Percentiles rank a stretch among this genome's conserved stretches.
Evolutionary conservation across 305 asterid genomes (phyloP).

Genomic region (Euphrasia arctica): DNA sequence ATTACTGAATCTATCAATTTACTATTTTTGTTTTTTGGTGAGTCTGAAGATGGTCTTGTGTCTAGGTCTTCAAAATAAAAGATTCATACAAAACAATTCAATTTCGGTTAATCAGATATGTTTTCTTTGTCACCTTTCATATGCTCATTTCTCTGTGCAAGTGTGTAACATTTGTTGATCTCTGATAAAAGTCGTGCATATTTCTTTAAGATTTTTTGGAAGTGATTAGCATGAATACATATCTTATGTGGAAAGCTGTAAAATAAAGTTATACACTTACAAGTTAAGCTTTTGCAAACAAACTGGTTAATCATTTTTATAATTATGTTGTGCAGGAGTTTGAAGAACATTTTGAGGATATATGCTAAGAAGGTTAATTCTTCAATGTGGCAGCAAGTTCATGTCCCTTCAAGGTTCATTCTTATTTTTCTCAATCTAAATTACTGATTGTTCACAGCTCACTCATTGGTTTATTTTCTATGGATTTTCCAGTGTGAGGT

Average conservation of each 20-base stretch:
- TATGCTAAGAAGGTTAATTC: slow-evolving; percentile 83
- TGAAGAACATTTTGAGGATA: slow-evolving; percentile 87
- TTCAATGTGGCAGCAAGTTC: slow-evolving; percentile 79
- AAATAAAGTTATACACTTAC: not conserved
- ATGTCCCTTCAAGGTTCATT: slow-evolving; percentile 79
- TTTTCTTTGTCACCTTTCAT: not conserved
- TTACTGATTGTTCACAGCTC: no score
- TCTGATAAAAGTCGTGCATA: no score
- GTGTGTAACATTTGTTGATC: slow-evolving; percentile 1
- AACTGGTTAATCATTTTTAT: slow-evolving; percentile 7
- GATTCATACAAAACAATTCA: not conserved
- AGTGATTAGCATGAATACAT: not conserved
- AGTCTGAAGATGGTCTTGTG: slow-evolving; percentile 13
- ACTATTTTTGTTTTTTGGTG: slow-evolving; percentile 6
- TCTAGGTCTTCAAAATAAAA: not conserved
- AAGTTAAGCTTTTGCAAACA: slow-evolving; percentile 10
- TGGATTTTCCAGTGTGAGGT: slow-evolving; percentile 71
- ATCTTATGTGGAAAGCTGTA: not conserved
- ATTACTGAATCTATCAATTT: no score
- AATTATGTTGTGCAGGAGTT: slow-evolving; percentile 54
- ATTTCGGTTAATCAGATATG: slow-evolving; percentile 2
- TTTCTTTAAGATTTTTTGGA: no score
- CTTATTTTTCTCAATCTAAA: slow-evolving; percentile 5
- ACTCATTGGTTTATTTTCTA: not conserved
- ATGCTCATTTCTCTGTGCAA: not conserved